Evolutionary conservation across 148 eudicot genomes (phyloP), one percentile per base, ranked within the genome.

Genomic region (Cornus florida): DNA sequence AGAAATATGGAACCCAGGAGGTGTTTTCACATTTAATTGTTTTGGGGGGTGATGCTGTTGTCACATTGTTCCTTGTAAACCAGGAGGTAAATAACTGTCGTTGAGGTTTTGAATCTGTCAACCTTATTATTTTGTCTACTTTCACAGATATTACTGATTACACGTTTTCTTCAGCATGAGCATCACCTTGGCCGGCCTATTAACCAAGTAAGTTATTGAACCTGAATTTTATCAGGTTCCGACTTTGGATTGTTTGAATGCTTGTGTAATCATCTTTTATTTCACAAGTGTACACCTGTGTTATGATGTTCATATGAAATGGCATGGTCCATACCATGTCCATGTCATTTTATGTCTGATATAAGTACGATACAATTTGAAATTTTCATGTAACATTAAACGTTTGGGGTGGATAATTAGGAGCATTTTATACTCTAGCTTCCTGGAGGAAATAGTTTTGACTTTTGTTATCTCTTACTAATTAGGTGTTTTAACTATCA

Each of bases 121-220:
- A 67, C 31, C 41, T 53, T 56, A 35, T 10, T 50, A 22, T 75
- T 23, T 53, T 83, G 46, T 28, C 59, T 64, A 77, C 33, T 81
- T 67, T 77, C 74, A 48, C 89, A 94, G 98, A 88, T 95, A 68
- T 75, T 96, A 83, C 83, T 96, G 79, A 96, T 96, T 75, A 92
- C 90, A 35, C 98, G 99, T 73, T 96, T 96, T 82, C 97, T 96
- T 87, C 99, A 96, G 89, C 99, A 96, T 86, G 97, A 96, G 77
- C 95, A 93, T 86, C 99, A 96, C 78, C 97, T 82, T 82, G 95
- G 99, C 28, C 92, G 94, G 80, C 82, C 95, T 77, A 92, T 91
- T 38, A 93, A 87, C 70, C 99, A 95, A 80, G 98, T 94, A 84
- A 80, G 87, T 32, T 73, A 46, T 43, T 14, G 41, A 62, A 62